Base-by-base conservation (phyloP, 352 stramenopile genomes). In the Globisporangium emineosum region DNA sequence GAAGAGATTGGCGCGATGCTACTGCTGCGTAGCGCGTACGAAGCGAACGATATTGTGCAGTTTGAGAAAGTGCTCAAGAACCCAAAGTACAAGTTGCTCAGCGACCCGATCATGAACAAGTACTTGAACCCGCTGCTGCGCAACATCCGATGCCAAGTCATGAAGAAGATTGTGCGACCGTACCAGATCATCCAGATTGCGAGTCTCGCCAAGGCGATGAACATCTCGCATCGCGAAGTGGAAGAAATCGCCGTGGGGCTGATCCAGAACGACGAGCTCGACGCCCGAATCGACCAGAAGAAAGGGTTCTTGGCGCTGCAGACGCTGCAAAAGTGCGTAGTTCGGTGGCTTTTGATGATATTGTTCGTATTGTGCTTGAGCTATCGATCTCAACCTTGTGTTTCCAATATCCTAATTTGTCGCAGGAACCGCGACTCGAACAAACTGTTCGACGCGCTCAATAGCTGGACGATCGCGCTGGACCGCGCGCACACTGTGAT, bases 41-140 rank as follows among this genome's bases (percentile, higher is more conserved):
- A 89, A 57, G 54, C 77, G 33, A 96, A 98, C 71, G 92, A 98
- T 61, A 97, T 98, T 66, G 74, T 92, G 61, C 77, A 88, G 62
- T 98, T 98, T 73, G 93, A 98, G 69, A 81, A 81, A 51, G 90
- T 98, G 21, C 80, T 98, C 33, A 83, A 89, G 62, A 89, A 97
- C 64, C 88, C 93, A 30, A 94, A 97, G 71, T 89, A 94, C 64
- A 83, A 90, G 54, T 79, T 98, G 49, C 91, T 97, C 72, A 87
- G 86, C 32, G 96, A 98, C 77, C 85, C 94, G 49, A 97, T 98
- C 74, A 97, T 98, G 62, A 85, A 85, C 68, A 85, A 91, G 57
- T 93, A 88, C 56, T 67, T 98, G 32, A 86, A 94, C 54, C 91
- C 96, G 56, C 81, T 98, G 57, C 62, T 98, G 57, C 86, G 83